These are phyloP conservation scores for Hymenoscyphus scutula DNA, from an alignment of 2,329 filamentous ascomycete species.

Conservation along the genomic window DNA sequence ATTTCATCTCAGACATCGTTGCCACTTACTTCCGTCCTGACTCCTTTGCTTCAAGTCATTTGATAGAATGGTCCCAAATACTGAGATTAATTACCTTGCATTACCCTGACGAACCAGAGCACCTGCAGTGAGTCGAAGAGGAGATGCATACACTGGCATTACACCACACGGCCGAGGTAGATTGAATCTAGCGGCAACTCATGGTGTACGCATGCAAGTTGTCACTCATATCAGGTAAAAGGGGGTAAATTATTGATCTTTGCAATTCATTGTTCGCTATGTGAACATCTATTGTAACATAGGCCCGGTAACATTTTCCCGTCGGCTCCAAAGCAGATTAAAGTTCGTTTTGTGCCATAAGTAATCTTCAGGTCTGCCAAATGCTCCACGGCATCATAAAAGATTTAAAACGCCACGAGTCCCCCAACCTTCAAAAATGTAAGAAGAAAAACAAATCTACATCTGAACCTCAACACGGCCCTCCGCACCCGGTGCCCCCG, in stretches of 20 bases:
- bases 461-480: slow-evolving; percentile 88
- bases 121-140: too few relatives aligned
- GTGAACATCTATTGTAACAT: slow-evolving; percentile 17
- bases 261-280: slow-evolving; percentile 14
- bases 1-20: too few relatives aligned
- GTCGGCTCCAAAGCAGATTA: background rate
- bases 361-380: slow-evolving; percentile 17
- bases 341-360: slow-evolving; percentile 8
- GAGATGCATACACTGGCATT: too few relatives aligned
- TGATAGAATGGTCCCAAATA: too few relatives aligned
- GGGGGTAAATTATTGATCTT: background rate
- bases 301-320: slow-evolving; percentile 9
- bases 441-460: slow-evolving; percentile 31
- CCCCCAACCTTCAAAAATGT: slow-evolving; percentile 7
- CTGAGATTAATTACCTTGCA: too few relatives aligned
- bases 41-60: too few relatives aligned
- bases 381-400: slow-evolving; percentile 15
- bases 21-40: too few relatives aligned
- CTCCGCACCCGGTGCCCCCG: slow-evolving; percentile 70
- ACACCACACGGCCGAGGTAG: too few relatives aligned
- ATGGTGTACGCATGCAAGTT: too few relatives aligned
- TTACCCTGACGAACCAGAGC: too few relatives aligned
- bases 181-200: too few relatives aligned
- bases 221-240: too few relatives aligned
- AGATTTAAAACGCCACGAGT: slow-evolving; percentile 14